phyloP scores from a whole-genome alignment of 2,329 filamentous ascomycete species.

The Penicillium sp. region DNA sequence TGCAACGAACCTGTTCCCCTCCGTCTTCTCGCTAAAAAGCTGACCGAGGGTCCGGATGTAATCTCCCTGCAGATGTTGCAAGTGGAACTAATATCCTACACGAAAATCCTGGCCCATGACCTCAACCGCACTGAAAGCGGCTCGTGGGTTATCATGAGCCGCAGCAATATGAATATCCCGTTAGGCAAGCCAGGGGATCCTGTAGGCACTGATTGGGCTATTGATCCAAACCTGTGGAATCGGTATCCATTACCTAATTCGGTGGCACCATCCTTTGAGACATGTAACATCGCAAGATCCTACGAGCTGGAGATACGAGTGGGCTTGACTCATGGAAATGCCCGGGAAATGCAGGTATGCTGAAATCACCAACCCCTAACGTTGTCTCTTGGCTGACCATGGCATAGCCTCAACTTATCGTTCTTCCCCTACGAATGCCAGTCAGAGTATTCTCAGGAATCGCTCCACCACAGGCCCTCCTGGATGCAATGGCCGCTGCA shows the following conservation, averaged over 20 bases:
- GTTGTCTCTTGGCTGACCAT: slow-evolving; percentile 16
- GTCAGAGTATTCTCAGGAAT: slow-evolving; percentile 87
- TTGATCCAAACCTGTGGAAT: slow-evolving; percentile 72
- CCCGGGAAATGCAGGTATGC: slow-evolving; percentile 44
- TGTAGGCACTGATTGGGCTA: slow-evolving; percentile 63
- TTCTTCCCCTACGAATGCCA: slow-evolving; percentile 74
- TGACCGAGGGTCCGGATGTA: slow-evolving; percentile 65
- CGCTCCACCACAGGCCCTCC: slow-evolving; percentile 70
- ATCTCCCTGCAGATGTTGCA: slow-evolving; percentile 77
- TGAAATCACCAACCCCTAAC: not conserved
- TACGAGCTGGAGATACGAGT: slow-evolving; percentile 84
- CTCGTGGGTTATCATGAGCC: slow-evolving; percentile 72
- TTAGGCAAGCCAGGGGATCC: slow-evolving; percentile 59
- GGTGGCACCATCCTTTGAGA: slow-evolving; percentile 79
- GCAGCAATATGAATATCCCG: slow-evolving; percentile 67
- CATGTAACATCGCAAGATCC: slow-evolving; percentile 78
- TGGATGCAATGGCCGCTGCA: slow-evolving; percentile 59
- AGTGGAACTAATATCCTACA: slow-evolving; percentile 76
- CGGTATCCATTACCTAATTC: slow-evolving; percentile 72
- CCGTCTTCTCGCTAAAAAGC: slow-evolving; percentile 73
- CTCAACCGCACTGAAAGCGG: slow-evolving; percentile 66
- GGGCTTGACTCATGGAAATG: slow-evolving; percentile 67
- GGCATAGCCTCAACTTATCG: slow-evolving; percentile 65
- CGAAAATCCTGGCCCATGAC: slow-evolving; percentile 74
- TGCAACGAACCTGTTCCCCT: slow-evolving; percentile 84